These are phyloP conservation scores for Hyphopichia fennica DNA, from an alignment of 1,139 yeast species.

Conservation along the genomic window DNA sequence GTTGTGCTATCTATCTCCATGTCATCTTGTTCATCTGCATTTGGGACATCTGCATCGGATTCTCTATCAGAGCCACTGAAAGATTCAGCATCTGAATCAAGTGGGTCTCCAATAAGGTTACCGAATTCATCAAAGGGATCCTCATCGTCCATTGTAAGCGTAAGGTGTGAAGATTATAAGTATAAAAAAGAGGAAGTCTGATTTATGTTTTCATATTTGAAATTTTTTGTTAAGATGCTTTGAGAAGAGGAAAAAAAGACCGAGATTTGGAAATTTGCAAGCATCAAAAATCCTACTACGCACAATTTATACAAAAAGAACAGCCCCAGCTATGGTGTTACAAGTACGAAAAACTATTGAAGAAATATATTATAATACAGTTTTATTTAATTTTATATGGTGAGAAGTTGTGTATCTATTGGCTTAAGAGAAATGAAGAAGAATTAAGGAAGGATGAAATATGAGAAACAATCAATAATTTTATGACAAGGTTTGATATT, in stretches of 20 bases:
- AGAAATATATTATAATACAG: neutral
- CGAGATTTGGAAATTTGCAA: no score
- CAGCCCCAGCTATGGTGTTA: neutral
- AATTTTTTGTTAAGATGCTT: neutral
- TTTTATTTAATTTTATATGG: neutral
- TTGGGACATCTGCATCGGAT: constrained; percentile 14
- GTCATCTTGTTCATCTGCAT: constrained; percentile 13
- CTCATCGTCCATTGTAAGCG: constrained; percentile 42
- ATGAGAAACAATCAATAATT: neutral
- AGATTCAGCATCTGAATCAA: constrained; percentile 46
- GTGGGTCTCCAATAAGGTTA: constrained; percentile 59
- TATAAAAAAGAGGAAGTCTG: no score
- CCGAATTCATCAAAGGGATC: constrained; percentile 84
- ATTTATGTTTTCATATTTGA: neutral
- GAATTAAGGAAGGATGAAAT: neutral
- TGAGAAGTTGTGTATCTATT: no score
- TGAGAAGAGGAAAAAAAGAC: neutral
- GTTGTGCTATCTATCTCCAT: constrained; percentile 31
- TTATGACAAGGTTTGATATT: constrained; percentile 50
- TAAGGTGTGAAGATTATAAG: no score
- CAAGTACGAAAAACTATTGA: neutral
- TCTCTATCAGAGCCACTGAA: constrained; percentile 4
- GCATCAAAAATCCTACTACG: no score
- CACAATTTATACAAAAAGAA: no score
- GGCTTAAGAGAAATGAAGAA: neutral